Evolutionary conservation across 345 rosid species (phyloP).

Genomic region (Heritiera littoralis): DNA sequence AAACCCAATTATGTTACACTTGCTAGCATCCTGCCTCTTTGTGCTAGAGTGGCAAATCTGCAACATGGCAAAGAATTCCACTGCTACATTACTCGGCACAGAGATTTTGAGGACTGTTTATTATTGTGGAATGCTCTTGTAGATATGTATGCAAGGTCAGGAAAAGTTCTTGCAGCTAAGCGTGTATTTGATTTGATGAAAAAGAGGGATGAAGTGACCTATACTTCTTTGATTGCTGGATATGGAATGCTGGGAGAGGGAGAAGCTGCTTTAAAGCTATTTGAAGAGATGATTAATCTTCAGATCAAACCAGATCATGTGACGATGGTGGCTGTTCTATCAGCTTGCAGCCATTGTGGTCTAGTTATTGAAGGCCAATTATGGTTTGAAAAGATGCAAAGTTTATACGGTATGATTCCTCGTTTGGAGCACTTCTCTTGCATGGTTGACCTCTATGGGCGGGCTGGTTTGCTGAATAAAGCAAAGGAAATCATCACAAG

Average conservation of each 20-base stretch:
- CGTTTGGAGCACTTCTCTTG: constrained; percentile 64
- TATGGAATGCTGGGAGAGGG: constrained; percentile 76
- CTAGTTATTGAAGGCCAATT: constrained; percentile 59
- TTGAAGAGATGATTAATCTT: constrained; percentile 53
- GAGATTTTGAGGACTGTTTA: constrained; percentile 44
- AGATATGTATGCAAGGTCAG: constrained; percentile 80
- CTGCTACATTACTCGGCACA: constrained; percentile 59
- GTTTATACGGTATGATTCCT: constrained; percentile 47
- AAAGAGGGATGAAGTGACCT: constrained; percentile 67
- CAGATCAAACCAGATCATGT: constrained; percentile 67
- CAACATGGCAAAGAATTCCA: constrained; percentile 88
- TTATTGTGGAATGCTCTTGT: constrained; percentile 73
- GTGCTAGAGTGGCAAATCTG: constrained; percentile 74
- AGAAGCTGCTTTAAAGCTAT: constrained; percentile 48
- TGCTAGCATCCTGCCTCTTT: constrained; percentile 76
- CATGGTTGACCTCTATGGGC: constrained; percentile 78
- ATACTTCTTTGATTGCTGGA: constrained; percentile 79
- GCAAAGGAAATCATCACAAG: constrained; percentile 51
- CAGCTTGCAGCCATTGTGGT: constrained; percentile 88
- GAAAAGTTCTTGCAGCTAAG: constrained; percentile 57
- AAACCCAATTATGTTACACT: constrained; percentile 73
- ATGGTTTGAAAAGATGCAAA: constrained; percentile 52
- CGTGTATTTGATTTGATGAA: constrained; percentile 57
- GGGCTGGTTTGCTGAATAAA: constrained; percentile 63
- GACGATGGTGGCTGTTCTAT: constrained; percentile 79